phyloP scores from a whole-genome alignment of 441 rosid genomes.

The Theobroma grandiflorum region DNA sequence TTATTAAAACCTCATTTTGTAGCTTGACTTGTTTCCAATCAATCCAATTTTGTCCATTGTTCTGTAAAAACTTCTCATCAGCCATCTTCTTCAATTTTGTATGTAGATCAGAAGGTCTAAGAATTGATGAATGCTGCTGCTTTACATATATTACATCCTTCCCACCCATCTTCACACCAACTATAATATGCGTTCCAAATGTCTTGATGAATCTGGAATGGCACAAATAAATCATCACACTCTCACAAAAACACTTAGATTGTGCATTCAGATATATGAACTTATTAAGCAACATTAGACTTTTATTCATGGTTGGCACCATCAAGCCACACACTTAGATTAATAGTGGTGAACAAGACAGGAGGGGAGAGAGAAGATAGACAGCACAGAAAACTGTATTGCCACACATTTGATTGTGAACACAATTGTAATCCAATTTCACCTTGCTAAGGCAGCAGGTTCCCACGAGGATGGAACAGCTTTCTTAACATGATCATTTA shows the following conservation, averaged over 20 bases:
- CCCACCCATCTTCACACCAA: slow-evolving; percentile 96
- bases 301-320: no score
- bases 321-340: no score
- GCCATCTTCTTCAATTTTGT: slow-evolving; percentile 85
- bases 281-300: no score
- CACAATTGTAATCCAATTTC: slow-evolving; percentile 17
- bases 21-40: slow-evolving; percentile 56
- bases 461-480: slow-evolving; percentile 96
- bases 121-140: slow-evolving; percentile 82
- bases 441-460: slow-evolving; percentile 95
- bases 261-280: no score
- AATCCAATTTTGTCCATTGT: slow-evolving; percentile 50
- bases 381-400: not conserved
- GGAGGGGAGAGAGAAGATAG: not conserved
- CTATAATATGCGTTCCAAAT: slow-evolving; percentile 92
- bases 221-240: not conserved
- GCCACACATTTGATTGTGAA: not conserved
- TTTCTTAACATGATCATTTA: slow-evolving; percentile 77
- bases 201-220: slow-evolving; percentile 78
- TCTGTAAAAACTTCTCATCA: slow-evolving; percentile 83
- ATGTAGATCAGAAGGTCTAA: slow-evolving; percentile 83
- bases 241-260: not conserved
- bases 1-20: slow-evolving; percentile 66
- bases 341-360: no score
- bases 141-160: slow-evolving; percentile 93